Conservation (phyloP, 1,284 basidiomycete species). For the Leccinum ponderosum region DNA sequence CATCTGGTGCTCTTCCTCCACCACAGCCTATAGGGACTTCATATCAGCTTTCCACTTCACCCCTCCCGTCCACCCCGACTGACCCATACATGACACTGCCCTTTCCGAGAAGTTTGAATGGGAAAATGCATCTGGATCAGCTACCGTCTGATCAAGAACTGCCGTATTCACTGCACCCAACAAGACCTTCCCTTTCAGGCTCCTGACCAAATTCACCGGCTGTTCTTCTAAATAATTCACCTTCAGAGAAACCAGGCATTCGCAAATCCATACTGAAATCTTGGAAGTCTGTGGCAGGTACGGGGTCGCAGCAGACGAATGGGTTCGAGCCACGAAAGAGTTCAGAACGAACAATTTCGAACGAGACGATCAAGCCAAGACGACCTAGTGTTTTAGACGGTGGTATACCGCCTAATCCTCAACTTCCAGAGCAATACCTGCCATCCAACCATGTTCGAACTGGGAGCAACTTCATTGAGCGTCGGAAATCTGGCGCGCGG, state of each 20-base stretch:
- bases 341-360: conserved; percentile 30
- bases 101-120: conserved; percentile 15
- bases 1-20: conserved; percentile 33
- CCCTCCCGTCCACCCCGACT: conserved; percentile 17
- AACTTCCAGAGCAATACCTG: conserved; percentile 41
- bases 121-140: conserved; percentile 39
- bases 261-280: conserved; percentile 74
- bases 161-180: conserved; percentile 49
- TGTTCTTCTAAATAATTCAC: conserved; percentile 16
- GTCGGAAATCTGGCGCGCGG: conserved; percentile 26
- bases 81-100: conserved; percentile 24
- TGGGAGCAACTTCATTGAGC: conserved; percentile 34
- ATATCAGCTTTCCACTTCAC: conserved; percentile 19
- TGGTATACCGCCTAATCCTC: conserved; percentile 44
- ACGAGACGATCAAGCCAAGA: conserved; percentile 35
- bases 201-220: conserved; percentile 26
- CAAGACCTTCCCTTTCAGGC: conserved; percentile 27
- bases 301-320: conserved; percentile 27
- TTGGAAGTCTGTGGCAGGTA: conserved; percentile 48
- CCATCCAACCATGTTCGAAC: conserved; percentile 35
- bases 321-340: conserved; percentile 35
- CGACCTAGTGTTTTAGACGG: conserved; percentile 43
- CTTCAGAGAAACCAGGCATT: conserved; percentile 39
- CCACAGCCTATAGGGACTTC: conserved; percentile 29
- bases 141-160: conserved; percentile 68